A percentile compares a stretch with the other conserved stretches of the same genome.
These are phyloP conservation scores for Yarrowia sp. DNA, from an alignment of 805 yeast genomes.

Conservation along the genomic window DNA sequence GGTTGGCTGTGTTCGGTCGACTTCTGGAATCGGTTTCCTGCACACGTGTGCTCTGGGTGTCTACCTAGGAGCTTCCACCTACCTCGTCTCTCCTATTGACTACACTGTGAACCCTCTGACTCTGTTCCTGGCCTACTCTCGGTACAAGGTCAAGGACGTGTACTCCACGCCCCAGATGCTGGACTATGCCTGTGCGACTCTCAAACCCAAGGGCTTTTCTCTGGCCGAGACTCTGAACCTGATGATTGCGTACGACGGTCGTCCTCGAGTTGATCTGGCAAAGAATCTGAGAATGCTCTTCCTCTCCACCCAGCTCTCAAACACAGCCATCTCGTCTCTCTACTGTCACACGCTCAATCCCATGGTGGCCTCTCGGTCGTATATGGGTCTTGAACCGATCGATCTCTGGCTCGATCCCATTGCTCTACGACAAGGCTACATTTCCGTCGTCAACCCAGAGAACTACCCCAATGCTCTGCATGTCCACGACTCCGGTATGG, in stretches of 20 bases:
- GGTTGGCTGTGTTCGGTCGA: slow-evolving; percentile 85
- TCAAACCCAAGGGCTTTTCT: slow-evolving; percentile 66
- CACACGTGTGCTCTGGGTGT: slow-evolving; percentile 86
- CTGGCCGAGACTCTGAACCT: slow-evolving; percentile 74
- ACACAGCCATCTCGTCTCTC: slow-evolving; percentile 75
- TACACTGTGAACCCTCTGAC: slow-evolving; percentile 75
- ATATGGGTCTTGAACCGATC: slow-evolving; percentile 85
- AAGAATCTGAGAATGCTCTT: slow-evolving; percentile 67
- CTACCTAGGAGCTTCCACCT: slow-evolving; percentile 85
- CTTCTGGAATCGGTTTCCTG: slow-evolving; percentile 84
- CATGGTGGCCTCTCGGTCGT: slow-evolving; percentile 81
- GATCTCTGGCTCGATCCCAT: slow-evolving; percentile 86
- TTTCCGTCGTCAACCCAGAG: slow-evolving; percentile 77
- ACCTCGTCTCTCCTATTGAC: slow-evolving; percentile 76
- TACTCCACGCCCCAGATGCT: slow-evolving; percentile 86
- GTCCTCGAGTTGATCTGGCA: slow-evolving; percentile 69
- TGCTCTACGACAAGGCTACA: slow-evolving; percentile 87
- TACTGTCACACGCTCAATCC: slow-evolving; percentile 85
- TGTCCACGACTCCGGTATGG: slow-evolving; percentile 94
- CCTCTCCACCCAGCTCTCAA: slow-evolving; percentile 66
- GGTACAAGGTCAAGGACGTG: slow-evolving; percentile 83
- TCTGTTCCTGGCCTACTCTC: slow-evolving; percentile 72
- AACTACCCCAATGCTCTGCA: slow-evolving; percentile 73
- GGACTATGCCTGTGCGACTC: slow-evolving; percentile 67
- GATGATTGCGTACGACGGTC: slow-evolving; percentile 78